These are phyloP conservation scores for Citeromyces hawaiiensis DNA, from an alignment of 1,139 yeast species.

Conservation along the genomic window DNA sequence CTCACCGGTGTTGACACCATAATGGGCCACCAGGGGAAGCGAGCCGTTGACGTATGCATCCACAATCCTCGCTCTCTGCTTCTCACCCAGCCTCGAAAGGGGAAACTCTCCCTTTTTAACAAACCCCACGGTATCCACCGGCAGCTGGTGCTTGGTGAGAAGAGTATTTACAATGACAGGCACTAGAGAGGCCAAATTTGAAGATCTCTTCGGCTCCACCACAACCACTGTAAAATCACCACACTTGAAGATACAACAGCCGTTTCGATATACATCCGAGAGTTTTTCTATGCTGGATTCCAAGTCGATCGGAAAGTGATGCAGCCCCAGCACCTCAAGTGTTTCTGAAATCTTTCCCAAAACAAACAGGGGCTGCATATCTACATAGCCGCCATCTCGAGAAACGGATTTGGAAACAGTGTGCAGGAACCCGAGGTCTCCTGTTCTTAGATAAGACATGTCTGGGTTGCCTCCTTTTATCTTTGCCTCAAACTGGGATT, in stretches of 20 bases:
- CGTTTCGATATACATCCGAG: conserved; percentile 39
- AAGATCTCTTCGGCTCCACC: conserved; percentile 43
- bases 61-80: conserved; percentile 63
- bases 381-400: conserved; percentile 27
- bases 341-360: conserved; percentile 82
- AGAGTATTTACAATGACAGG: conserved; percentile 75
- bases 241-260: conserved; percentile 63
- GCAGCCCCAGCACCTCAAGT: conserved; percentile 82
- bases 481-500: conserved; percentile 14
- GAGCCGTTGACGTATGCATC: conserved; percentile 35
- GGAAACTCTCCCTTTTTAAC: conserved; percentile 55
- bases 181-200: conserved; percentile 55
- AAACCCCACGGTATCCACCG: conserved; percentile 80
- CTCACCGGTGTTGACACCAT: conserved; percentile 55
- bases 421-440: conserved; percentile 87
- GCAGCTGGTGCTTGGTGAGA: conserved; percentile 68
- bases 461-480: conserved; percentile 44
- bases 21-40: conserved; percentile 23
- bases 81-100: conserved; percentile 56
- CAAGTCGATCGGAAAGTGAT: conserved; percentile 80
- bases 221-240: conserved; percentile 75
- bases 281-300: conserved; percentile 66
- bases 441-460: conserved; percentile 68
- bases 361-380: conserved; percentile 72
- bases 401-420: conserved; percentile 27